These are phyloP conservation scores for Rhizopogon vinicolor DNA, from an alignment of 768 basidiomycete species.

Conservation along the genomic window DNA sequence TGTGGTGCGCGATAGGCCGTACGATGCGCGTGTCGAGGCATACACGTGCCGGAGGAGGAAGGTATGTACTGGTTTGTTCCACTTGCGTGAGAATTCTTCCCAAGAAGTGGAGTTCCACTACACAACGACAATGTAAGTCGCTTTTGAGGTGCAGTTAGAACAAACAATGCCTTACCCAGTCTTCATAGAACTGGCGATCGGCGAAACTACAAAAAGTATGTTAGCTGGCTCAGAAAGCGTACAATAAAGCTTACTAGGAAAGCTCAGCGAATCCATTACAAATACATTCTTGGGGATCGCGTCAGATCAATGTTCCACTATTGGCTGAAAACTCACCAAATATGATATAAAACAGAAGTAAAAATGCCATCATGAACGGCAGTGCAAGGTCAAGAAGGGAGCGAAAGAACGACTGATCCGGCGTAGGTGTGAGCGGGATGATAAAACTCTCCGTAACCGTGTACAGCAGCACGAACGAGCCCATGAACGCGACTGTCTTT, in stretches of 20 bases:
- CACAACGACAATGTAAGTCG: background rate
- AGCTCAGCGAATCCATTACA: constrained; percentile 95
- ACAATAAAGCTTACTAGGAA: constrained; percentile 57
- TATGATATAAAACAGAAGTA: constrained; percentile 82
- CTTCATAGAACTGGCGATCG: constrained; percentile 97
- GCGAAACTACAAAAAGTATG: constrained; percentile 60
- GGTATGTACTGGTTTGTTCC: constrained; percentile 96
- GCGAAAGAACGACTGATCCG: constrained; percentile 67
- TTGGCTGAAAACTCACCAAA: constrained; percentile 46
- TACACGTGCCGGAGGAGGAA: constrained; percentile 96
- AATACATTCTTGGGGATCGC: constrained; percentile 68
- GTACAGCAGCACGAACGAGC: constrained; percentile 92
- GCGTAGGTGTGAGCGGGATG: constrained; percentile 70
- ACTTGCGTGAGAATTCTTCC: constrained; percentile 97
- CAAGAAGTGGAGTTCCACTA: constrained; percentile 96
- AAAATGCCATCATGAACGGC: constrained; percentile 91
- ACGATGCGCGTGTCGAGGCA: constrained; percentile 76
- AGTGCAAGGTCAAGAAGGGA: constrained; percentile 82
- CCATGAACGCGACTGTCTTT: constrained; percentile 82
- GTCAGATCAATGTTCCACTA: background rate
- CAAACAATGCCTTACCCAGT: constrained; percentile 58
- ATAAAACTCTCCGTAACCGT: constrained; percentile 95
- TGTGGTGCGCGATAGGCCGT: constrained; percentile 66
- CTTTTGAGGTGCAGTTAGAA: background rate
- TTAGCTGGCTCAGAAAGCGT: background rate